These are phyloP conservation scores for Paratinospora sagittata DNA, from an alignment of 164 flowering plant species.

Conservation along the genomic window DNA sequence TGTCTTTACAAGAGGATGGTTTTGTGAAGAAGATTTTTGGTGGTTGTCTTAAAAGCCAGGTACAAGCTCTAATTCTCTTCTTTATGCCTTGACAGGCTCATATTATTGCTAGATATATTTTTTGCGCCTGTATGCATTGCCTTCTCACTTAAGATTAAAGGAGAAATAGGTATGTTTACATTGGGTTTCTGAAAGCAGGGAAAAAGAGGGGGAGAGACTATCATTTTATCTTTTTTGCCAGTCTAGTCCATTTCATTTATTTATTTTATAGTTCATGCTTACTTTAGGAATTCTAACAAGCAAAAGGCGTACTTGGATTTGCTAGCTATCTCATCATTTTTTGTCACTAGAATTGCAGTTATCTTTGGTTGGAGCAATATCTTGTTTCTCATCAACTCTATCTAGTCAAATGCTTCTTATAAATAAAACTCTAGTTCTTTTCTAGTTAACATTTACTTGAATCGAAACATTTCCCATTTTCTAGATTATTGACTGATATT, in stretches of 20 bases:
- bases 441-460: no score
- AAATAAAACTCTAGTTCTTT: no score
- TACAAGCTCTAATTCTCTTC: conserved; percentile 17
- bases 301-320: no score
- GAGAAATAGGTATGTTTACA: background rate
- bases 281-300: no score
- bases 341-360: no score
- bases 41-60: conserved; percentile 77
- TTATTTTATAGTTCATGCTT: background rate
- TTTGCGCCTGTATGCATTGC: background rate
- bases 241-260: background rate
- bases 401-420: no score
- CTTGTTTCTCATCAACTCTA: no score
- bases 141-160: background rate
- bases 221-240: background rate
- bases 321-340: no score
- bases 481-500: no score
- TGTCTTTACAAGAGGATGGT: conserved; percentile 24
- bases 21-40: conserved; percentile 74
- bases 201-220: background rate
- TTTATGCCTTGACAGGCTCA: background rate
- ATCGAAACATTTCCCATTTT: no score
- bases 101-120: background rate
- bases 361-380: no score
- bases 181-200: background rate